phyloP scores from a whole-genome alignment of 176 grass and related monocot genomes.

The Dactylis glomerata region DNA sequence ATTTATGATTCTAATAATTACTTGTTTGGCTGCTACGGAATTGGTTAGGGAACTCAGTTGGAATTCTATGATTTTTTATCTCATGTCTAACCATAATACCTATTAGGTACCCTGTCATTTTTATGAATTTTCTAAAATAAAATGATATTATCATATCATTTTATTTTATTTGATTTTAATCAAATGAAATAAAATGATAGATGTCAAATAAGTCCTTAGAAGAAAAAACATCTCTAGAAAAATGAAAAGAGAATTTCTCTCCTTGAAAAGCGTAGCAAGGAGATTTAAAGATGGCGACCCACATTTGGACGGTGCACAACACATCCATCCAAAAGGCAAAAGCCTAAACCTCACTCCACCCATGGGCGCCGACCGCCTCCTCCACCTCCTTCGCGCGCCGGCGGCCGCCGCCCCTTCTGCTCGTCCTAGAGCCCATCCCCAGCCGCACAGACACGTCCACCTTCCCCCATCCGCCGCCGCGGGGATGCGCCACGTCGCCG shows the following conservation, averaged over 20 bases:
- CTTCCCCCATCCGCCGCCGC: background rate
- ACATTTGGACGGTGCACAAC: background rate
- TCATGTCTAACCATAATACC: too few species aligned
- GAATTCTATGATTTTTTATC: too few species aligned
- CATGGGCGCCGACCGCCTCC: conserved; percentile 43
- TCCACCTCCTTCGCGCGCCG: conserved; percentile 33
- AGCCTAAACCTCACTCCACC: conserved; percentile 22
- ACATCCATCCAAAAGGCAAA: background rate
- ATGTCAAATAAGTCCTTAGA: too few species aligned
- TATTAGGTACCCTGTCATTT: too few species aligned
- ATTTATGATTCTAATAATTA: too few species aligned
- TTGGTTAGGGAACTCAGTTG: too few species aligned
- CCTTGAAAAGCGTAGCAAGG: background rate
- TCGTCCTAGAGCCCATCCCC: background rate
- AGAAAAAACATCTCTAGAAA: background rate
- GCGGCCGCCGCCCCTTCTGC: background rate
- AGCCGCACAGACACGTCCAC: background rate
- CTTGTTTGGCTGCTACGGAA: too few species aligned
- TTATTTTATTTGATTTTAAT: too few species aligned
- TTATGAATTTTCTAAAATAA: too few species aligned
- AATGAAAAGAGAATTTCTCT: background rate
- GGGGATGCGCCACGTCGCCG: conserved; percentile 11
- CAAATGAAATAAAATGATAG: too few species aligned
- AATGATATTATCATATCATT: too few species aligned
- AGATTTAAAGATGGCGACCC: background rate